phyloP scores from a whole-genome alignment of 495 filamentous ascomycete genomes.

The Tuber indicum region DNA sequence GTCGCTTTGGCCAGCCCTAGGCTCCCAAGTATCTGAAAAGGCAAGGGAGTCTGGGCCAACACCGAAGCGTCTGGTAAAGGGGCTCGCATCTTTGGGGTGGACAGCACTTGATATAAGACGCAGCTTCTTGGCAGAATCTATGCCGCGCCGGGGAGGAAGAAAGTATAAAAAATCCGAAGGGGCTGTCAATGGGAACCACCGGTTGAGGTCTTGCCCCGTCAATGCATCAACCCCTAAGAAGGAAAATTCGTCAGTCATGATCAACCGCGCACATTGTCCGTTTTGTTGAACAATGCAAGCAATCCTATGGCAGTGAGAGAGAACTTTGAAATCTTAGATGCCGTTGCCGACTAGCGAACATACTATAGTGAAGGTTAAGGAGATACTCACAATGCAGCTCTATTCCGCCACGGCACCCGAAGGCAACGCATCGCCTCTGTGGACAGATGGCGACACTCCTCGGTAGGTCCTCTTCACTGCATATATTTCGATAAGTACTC shows the following conservation, averaged over 20 bases:
- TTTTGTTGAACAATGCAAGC: background rate
- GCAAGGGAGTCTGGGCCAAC: conserved; percentile 29
- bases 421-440: conserved; percentile 61
- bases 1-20: conserved; percentile 48
- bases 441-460: conserved; percentile 64
- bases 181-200: conserved; percentile 61
- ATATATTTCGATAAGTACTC: conserved; percentile 53
- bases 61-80: conserved; percentile 37
- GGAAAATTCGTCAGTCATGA: background rate
- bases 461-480: conserved; percentile 60
- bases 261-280: background rate
- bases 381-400: conserved; percentile 56
- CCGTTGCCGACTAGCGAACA: background rate
- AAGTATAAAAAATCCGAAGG: conserved; percentile 64
- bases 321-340: background rate
- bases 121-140: conserved; percentile 53
- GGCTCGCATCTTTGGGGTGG: conserved; percentile 44
- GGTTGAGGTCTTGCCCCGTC: conserved; percentile 54
- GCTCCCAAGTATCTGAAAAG: conserved; percentile 37
- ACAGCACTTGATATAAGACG: conserved; percentile 63
- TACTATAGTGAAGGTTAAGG: no score
- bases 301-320: background rate
- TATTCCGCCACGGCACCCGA: conserved; percentile 61
- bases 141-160: conserved; percentile 52
- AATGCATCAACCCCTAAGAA: conserved; percentile 52